phyloP scores from a whole-genome alignment of 805 yeast genomes.

The Yamadazyma laniorum region DNA sequence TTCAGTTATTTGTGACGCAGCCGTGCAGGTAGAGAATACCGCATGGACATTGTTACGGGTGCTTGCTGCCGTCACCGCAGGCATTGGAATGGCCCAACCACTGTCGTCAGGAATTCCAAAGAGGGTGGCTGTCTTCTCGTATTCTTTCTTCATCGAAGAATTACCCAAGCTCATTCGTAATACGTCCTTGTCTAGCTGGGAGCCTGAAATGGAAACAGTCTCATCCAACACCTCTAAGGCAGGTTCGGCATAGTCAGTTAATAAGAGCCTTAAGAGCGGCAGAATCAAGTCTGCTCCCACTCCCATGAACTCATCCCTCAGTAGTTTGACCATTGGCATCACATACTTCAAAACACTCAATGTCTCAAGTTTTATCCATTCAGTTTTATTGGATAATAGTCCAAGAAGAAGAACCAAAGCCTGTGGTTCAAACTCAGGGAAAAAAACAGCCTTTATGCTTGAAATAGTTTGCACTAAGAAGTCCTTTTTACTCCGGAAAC shows the following conservation, averaged over 20 bases:
- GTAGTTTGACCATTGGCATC: slow-evolving; percentile 75
- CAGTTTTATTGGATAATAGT: slow-evolving; percentile 67
- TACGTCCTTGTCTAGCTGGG: slow-evolving; percentile 87
- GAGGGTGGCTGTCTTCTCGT: slow-evolving; percentile 80
- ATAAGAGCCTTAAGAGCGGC: slow-evolving; percentile 73
- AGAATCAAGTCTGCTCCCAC: slow-evolving; percentile 94
- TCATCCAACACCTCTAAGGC: slow-evolving; percentile 90
- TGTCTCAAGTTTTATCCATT: slow-evolving; percentile 80
- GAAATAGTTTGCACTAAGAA: slow-evolving; percentile 78
- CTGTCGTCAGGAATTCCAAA: slow-evolving; percentile 93
- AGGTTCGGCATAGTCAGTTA: slow-evolving; percentile 84
- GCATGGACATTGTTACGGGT: slow-evolving; percentile 94
- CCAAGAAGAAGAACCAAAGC: slow-evolving; percentile 76
- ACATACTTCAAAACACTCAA: slow-evolving; percentile 71
- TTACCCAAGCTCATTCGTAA: slow-evolving; percentile 90
- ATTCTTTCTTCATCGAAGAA: slow-evolving; percentile 70
- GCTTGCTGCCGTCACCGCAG: slow-evolving; percentile 82
- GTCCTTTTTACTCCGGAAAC: slow-evolving; percentile 89
- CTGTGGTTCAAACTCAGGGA: slow-evolving; percentile 73
- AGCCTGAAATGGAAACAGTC: slow-evolving; percentile 80
- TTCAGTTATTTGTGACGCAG: slow-evolving; percentile 35
- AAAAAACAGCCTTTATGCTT: slow-evolving; percentile 64
- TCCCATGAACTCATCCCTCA: slow-evolving; percentile 75
- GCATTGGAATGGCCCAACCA: slow-evolving; percentile 98
- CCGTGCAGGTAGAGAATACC: slow-evolving; percentile 81